Percentiles rank a stretch among this genome's conserved stretches.
phyloP scores from a whole-genome alignment of 2,329 filamentous ascomycete species.

The Aureobasidium sp. region DNA sequence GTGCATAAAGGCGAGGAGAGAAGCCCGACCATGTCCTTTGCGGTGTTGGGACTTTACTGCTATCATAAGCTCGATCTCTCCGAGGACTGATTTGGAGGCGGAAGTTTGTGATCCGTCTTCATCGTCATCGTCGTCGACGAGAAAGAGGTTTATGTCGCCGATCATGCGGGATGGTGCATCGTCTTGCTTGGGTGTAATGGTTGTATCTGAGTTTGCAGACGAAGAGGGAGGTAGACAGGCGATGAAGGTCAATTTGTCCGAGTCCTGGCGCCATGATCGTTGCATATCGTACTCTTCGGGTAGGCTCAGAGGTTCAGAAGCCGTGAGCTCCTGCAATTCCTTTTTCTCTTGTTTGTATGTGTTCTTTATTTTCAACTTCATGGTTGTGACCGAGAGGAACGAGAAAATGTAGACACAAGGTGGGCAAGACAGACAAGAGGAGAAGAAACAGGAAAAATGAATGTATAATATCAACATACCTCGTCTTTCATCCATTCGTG shows the following conservation, averaged over 20 bases:
- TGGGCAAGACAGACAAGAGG: not conserved
- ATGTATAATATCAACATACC: slow-evolving; percentile 31
- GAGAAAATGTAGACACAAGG: not conserved
- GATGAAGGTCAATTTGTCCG: slow-evolving; percentile 91
- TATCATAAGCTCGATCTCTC: slow-evolving; percentile 85
- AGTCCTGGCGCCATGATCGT: slow-evolving; percentile 70
- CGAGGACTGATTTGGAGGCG: slow-evolving; percentile 37
- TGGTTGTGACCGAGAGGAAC: not conserved
- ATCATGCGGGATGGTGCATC: slow-evolving; percentile 49
- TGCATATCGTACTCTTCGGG: slow-evolving; percentile 88
- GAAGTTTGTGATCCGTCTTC: slow-evolving; percentile 31
- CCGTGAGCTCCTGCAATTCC: slow-evolving; percentile 75
- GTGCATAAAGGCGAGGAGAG: slow-evolving; percentile 60
- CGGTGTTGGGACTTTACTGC: slow-evolving; percentile 53
- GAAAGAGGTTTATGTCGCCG: slow-evolving; percentile 59
- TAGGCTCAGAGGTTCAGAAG: slow-evolving; percentile 75
- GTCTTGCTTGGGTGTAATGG: slow-evolving; percentile 35
- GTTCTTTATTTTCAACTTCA: not conserved
- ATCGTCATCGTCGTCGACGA: slow-evolving; percentile 51
- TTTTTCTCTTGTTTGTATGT: slow-evolving; percentile 27
- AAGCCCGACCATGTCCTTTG: slow-evolving; percentile 57
- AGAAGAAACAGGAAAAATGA: not conserved
- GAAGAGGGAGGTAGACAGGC: slow-evolving; percentile 50
- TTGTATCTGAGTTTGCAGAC: slow-evolving; percentile 5
- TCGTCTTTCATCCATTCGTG: slow-evolving; percentile 89